Conservation (phyloP, 2,329 filamentous ascomycete species). For the Bipolaris oryzae region DNA sequence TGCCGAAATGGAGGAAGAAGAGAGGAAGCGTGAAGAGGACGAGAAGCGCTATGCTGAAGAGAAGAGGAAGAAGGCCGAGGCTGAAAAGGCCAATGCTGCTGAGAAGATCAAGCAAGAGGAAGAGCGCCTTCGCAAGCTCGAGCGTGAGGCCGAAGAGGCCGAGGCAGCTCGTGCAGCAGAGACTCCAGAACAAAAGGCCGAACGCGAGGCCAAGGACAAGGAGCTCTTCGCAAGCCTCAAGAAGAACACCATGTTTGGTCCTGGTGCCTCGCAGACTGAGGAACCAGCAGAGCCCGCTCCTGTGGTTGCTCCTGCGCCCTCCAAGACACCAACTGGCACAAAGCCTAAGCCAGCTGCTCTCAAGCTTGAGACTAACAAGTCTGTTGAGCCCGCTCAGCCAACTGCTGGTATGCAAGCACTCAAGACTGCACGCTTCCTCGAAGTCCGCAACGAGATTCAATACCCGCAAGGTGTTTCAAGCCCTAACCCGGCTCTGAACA, state of each 20-base stretch:
- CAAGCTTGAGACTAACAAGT: conserved; percentile 85
- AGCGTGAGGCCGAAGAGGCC: conserved; percentile 57
- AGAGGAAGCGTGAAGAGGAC: conserved; percentile 65
- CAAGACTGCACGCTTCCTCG: conserved; percentile 87
- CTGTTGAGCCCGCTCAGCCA: conserved; percentile 87
- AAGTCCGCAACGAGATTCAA: conserved; percentile 74
- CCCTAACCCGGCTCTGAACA: conserved; percentile 91
- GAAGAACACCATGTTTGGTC: conserved; percentile 56
- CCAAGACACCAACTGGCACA: conserved; percentile 56
- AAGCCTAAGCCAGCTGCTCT: conserved; percentile 87
- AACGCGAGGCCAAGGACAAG: conserved; percentile 43
- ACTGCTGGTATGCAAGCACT: conserved; percentile 93
- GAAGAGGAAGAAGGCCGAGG: conserved; percentile 66
- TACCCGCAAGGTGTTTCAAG: conserved; percentile 79
- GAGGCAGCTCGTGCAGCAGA: conserved; percentile 53
- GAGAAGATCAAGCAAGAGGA: conserved; percentile 57
- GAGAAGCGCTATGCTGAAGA: conserved; percentile 73
- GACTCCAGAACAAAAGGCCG: conserved; percentile 51
- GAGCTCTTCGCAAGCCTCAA: conserved; percentile 55
- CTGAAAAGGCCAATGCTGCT: conserved; percentile 62
- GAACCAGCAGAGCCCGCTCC: conserved; percentile 51
- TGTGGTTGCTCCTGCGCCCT: conserved; percentile 21
- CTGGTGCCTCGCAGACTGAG: conserved; percentile 51
- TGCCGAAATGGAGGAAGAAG: conserved; percentile 63
- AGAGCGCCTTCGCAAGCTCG: conserved; percentile 55